These are phyloP conservation scores for Tilletiaria anomala DNA, from an alignment of 1,284 basidiomycete genomes.

Conservation along the genomic window DNA sequence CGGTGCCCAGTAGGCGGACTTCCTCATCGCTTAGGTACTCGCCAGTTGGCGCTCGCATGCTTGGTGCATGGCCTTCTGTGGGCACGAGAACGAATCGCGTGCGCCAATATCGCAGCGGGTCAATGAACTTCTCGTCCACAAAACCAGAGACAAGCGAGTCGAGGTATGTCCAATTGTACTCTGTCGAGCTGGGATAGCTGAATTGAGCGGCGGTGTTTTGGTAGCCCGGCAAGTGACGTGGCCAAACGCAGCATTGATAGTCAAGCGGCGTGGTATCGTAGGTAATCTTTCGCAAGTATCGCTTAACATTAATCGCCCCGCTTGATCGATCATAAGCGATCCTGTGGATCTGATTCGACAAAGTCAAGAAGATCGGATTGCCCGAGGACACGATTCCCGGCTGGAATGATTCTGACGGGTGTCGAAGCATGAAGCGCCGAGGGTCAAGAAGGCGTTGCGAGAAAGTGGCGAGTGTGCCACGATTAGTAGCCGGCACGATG, in stretches of 20 bases:
- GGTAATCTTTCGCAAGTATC: slow-evolving; percentile 66
- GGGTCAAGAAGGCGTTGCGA: background rate
- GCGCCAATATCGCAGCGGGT: slow-evolving; percentile 57
- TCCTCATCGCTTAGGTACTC: slow-evolving; percentile 58
- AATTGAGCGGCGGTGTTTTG: slow-evolving; percentile 66
- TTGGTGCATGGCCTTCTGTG: slow-evolving; percentile 55
- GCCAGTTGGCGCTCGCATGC: slow-evolving; percentile 28
- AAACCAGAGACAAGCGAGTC: slow-evolving; percentile 41
- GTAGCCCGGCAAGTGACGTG: slow-evolving; percentile 71
- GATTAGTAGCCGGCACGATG: slow-evolving; percentile 43
- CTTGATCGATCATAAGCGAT: slow-evolving; percentile 64
- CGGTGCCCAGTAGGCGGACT: slow-evolving; percentile 70
- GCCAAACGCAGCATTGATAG: slow-evolving; percentile 86
- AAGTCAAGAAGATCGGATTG: slow-evolving; percentile 69
- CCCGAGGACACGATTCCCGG: slow-evolving; percentile 33
- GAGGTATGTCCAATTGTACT: slow-evolving; percentile 40
- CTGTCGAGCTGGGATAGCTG: slow-evolving; percentile 57
- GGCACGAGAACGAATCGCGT: slow-evolving; percentile 91
- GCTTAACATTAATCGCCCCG: slow-evolving; percentile 70
- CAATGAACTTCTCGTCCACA: slow-evolving; percentile 29
- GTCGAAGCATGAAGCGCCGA: slow-evolving; percentile 16
- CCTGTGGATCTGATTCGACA: slow-evolving; percentile 86
- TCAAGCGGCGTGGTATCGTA: slow-evolving; percentile 50
- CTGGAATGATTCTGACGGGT: slow-evolving; percentile 35
- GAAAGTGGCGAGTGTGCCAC: slow-evolving; percentile 9